A percentile compares a stretch with the other conserved stretches of the same genome.
These are phyloP conservation scores for Mycena sanguinolenta DNA, from an alignment of 768 basidiomycete species.

Conservation along the genomic window DNA sequence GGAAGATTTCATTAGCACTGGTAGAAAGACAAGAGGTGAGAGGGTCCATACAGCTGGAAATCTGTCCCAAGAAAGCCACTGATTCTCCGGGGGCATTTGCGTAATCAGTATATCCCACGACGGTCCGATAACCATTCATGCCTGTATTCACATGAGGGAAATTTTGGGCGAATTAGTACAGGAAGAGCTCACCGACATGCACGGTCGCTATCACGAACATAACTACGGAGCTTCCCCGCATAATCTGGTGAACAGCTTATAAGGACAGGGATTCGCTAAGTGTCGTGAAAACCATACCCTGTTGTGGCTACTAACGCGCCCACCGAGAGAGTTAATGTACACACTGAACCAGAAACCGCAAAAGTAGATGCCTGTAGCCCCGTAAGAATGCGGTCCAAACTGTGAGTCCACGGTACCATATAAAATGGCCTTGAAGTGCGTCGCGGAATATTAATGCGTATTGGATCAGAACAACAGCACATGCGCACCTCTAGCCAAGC, in stretches of 20 bases:
- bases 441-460: not conserved
- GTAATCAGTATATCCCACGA: conserved; percentile 33
- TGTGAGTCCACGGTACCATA: not conserved
- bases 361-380: conserved; percentile 36
- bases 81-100: conserved; percentile 27
- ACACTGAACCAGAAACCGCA: conserved; percentile 32
- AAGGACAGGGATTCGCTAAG: too few species aligned
- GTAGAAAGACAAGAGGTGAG: too few species aligned
- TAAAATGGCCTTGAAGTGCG: not conserved
- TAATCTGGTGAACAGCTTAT: conserved; percentile 19
- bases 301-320: not conserved
- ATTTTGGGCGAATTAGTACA: not conserved
- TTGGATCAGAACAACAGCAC: not conserved
- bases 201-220: conserved; percentile 39
- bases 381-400: not conserved
- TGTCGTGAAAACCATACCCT: too few species aligned
- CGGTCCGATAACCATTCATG: conserved; percentile 33
- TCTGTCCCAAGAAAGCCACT: conserved; percentile 31
- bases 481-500: conserved; percentile 36
- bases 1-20: not conserved
- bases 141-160: conserved; percentile 1
- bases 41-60: conserved; percentile 25
- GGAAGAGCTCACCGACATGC: conserved; percentile 28
- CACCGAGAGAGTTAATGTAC: conserved; percentile 21
- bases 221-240: conserved; percentile 33